These are phyloP conservation scores for Epichloe festucae DNA, from an alignment of 2,329 filamentous ascomycete species.

Conservation along the genomic window DNA sequence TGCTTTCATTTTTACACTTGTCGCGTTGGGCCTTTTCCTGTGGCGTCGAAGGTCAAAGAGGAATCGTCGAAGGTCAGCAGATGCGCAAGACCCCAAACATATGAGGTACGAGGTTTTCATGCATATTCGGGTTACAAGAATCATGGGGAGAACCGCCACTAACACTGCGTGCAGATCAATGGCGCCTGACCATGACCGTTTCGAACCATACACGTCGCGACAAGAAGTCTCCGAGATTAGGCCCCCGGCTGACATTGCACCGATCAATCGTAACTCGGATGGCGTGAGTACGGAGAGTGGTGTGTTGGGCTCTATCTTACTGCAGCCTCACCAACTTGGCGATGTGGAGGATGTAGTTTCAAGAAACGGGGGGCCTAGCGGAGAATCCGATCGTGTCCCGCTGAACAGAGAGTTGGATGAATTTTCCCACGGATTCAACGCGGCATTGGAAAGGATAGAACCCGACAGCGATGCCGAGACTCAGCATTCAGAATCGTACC, in stretches of 20 bases:
- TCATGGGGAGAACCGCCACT: neutral
- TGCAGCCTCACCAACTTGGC: constrained; percentile 1
- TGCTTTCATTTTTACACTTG: constrained; percentile 29
- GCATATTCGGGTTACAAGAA: neutral
- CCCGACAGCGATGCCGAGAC: constrained; percentile 13
- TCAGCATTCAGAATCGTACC: constrained; percentile 10
- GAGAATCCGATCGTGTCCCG: constrained; percentile 25
- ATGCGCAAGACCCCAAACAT: constrained; percentile 22
- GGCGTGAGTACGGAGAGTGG: constrained; percentile 3
- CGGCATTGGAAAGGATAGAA: constrained; percentile 26
- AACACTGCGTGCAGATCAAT: constrained; percentile 18
- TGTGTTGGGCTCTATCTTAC: neutral
- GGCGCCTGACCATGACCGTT: constrained; percentile 12
- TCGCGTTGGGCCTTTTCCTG: constrained; percentile 29
- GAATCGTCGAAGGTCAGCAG: neutral
- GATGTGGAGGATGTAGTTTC: constrained; percentile 6
- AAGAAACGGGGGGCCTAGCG: constrained; percentile 13
- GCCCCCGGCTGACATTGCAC: constrained; percentile 1
- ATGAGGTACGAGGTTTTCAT: constrained; percentile 22
- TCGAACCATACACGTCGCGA: constrained; percentile 17
- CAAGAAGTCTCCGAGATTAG: constrained; percentile 14
- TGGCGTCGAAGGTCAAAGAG: constrained; percentile 21
- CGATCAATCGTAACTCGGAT: constrained; percentile 5
- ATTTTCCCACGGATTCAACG: constrained; percentile 29
- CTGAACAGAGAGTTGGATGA: constrained; percentile 31